Evolutionary conservation across 257 asterid species (phyloP).

Genomic region (Lithospermum erythrorhizon): DNA sequence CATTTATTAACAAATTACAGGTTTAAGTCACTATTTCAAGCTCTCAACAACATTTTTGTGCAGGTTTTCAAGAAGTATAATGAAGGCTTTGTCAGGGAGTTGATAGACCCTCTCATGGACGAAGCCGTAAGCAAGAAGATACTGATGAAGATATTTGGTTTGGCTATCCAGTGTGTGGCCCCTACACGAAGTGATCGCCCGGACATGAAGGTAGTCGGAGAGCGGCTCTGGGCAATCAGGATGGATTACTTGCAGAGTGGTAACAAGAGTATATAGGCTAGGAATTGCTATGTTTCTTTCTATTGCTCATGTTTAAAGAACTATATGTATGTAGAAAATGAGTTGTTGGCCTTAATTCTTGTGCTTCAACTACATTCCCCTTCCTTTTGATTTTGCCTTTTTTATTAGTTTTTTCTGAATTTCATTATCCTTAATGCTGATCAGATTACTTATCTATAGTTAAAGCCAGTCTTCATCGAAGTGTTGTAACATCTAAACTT

Average conservation of each 20-base stretch:
- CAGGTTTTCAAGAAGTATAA: conserved; percentile 71
- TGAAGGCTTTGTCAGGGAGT: conserved; percentile 38
- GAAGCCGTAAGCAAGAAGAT: conserved; percentile 43
- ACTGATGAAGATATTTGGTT: conserved; percentile 52
- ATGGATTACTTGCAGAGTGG: conserved; percentile 64
- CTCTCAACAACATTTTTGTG: conserved; percentile 4
- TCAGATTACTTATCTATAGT: too few species aligned
- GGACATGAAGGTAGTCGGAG: conserved; percentile 68
- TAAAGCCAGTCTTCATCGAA: too few species aligned
- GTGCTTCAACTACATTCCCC: too few species aligned
- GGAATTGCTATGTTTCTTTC: too few species aligned
- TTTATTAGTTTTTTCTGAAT: too few species aligned
- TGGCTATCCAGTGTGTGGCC: conserved; percentile 84
- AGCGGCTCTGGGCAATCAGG: conserved; percentile 87
- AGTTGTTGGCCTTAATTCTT: too few species aligned
- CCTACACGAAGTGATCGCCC: conserved; percentile 87
- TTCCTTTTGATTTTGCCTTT: too few species aligned
- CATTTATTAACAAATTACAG: background rate
- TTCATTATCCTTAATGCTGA: too few species aligned
- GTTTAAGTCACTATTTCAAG: background rate
- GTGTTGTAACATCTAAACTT: too few species aligned
- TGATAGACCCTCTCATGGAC: conserved; percentile 64
- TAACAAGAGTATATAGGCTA: conserved; percentile 15
- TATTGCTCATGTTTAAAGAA: too few species aligned
- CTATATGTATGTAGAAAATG: too few species aligned